Evolutionary conservation across 2,329 filamentous ascomycete species (phyloP), one percentile per base, ranked within the genome.

Genomic region (Beauveria asiatica): DNA sequence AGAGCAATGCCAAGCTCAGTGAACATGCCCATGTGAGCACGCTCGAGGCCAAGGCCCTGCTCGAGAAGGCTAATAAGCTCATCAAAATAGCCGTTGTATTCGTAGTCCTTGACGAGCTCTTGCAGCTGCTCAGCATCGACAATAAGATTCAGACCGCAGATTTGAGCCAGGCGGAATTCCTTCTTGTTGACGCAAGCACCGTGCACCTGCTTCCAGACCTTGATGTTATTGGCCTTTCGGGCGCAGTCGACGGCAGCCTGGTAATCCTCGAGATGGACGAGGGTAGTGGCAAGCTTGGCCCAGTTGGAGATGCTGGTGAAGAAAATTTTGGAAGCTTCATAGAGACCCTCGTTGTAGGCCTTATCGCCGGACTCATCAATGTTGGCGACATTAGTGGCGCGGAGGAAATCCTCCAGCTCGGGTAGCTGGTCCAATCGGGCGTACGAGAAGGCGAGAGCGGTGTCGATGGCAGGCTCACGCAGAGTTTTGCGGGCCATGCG

Each of bases 131-230:
- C 94, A 27, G 95, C 94, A 75, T 99, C 93, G 25, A 99, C 88
- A 69, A 99, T 97, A 62, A 99, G 81, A 78, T 99, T 97, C 63
- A 99, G 86, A 81, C 95, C 95, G 70, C 94, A 99, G 68, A 99
- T 99, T 78, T 97, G 94, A 27, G 95, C 94, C 62, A 99, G 88
- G 63, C 93, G 90, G 85, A 99, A 99, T 73, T 99, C 94, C 80
- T 96, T 97, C 85, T 97, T 99, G 64, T 84, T 85, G 65, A 99
- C 90, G 71, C 94, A 99, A 23, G 93, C 94, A 71, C 91, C 89
- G 76, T 97, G 95, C 67, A 99, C 94, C 76, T 99, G 90, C 77
- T 94, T 96, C 94, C 94, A 99, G 57, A 99, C 94, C 80, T 96
- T 97, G 76, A 97, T 92, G 75, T 91, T 97, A 81, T 97, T 99